A percentile compares a stretch with the other conserved stretches of the same genome.
Evolutionary conservation across 352 stramenopile species (phyloP).

Genomic region (Phytopythium mirpurense): DNA sequence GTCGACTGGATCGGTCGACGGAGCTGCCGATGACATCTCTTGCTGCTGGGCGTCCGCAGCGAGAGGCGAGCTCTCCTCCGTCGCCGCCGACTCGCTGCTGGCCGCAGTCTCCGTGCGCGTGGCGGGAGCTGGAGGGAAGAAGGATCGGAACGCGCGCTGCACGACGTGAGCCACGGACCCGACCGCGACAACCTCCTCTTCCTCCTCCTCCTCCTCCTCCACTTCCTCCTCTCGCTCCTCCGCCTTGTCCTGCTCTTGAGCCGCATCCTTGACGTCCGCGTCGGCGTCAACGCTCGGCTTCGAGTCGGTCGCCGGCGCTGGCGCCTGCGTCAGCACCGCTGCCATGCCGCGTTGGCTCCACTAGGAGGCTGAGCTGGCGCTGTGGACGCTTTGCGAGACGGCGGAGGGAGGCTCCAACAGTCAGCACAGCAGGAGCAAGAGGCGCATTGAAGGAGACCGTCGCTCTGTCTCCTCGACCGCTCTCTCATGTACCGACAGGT

Average conservation of each 20-base stretch:
- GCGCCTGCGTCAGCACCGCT: not conserved
- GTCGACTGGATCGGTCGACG: not conserved
- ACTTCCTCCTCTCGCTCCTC: conserved; percentile 7
- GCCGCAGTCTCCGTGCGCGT: not conserved
- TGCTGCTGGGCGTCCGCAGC: not conserved
- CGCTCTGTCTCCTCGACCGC: no score
- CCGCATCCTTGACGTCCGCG: not conserved
- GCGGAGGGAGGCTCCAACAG: no score
- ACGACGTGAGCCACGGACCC: conserved; percentile 71
- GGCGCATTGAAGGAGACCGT: no score
- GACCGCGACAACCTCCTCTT: conserved; percentile 61
- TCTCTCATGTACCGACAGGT: no score
- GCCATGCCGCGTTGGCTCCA: not conserved
- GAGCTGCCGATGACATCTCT: not conserved
- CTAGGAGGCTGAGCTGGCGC: not conserved
- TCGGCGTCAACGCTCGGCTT: not conserved
- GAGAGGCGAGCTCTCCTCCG: not conserved
- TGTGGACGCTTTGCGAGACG: no score
- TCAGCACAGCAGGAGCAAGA: no score
- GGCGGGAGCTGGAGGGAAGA: conserved; percentile 20
- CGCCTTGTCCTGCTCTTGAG: not conserved
- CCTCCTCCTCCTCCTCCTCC: conserved; percentile 19
- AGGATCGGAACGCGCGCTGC: conserved; percentile 58
- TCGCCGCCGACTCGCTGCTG: not conserved
- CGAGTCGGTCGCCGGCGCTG: not conserved